Percentiles rank a stretch among this genome's conserved stretches.
phyloP scores from a whole-genome alignment of 2,329 filamentous ascomycete genomes.

The Calcarisporium arbuscula region DNA sequence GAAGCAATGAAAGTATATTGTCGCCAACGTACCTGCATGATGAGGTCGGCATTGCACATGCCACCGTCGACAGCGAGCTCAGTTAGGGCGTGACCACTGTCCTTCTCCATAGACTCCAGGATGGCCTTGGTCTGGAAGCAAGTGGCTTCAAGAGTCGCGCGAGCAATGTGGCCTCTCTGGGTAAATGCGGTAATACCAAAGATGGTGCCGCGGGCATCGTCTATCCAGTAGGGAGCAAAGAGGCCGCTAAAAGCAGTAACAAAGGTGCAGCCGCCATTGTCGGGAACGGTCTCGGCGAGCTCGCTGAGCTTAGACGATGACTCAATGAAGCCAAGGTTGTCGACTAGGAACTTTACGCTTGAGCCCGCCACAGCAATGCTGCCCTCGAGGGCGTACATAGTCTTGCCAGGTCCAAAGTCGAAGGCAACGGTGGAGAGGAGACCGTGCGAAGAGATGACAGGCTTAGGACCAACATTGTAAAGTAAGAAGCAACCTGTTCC shows the following conservation, averaged over 20 bases:
- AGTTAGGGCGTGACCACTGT: slow-evolving; percentile 64
- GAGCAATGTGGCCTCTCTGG: slow-evolving; percentile 68
- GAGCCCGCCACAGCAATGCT: slow-evolving; percentile 73
- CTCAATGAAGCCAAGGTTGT: slow-evolving; percentile 51
- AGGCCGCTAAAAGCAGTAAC: slow-evolving; percentile 77
- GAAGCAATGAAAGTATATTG: neutral
- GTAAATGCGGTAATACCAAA: slow-evolving; percentile 75
- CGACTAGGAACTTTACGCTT: slow-evolving; percentile 62
- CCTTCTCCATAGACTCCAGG: slow-evolving; percentile 73
- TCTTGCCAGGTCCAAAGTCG: slow-evolving; percentile 61
- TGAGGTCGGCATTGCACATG: slow-evolving; percentile 74
- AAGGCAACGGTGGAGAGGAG: slow-evolving; percentile 73
- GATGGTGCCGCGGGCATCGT: slow-evolving; percentile 74
- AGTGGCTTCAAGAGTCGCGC: slow-evolving; percentile 73
- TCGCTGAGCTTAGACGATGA: slow-evolving; percentile 38
- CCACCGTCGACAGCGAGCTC: slow-evolving; percentile 79
- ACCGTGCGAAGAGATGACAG: slow-evolving; percentile 72
- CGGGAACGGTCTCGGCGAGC: slow-evolving; percentile 43
- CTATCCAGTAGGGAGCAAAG: slow-evolving; percentile 81
- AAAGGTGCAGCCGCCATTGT: slow-evolving; percentile 71
- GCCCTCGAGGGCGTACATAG: slow-evolving; percentile 70
- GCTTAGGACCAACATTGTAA: slow-evolving; percentile 75
- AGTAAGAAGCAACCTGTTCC: slow-evolving; percentile 80
- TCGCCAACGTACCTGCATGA: slow-evolving; percentile 54
- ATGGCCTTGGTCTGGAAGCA: slow-evolving; percentile 83